Base-by-base conservation (phyloP, 805 yeast genomes). In the Wickerhamomyces chaumierensis region DNA sequence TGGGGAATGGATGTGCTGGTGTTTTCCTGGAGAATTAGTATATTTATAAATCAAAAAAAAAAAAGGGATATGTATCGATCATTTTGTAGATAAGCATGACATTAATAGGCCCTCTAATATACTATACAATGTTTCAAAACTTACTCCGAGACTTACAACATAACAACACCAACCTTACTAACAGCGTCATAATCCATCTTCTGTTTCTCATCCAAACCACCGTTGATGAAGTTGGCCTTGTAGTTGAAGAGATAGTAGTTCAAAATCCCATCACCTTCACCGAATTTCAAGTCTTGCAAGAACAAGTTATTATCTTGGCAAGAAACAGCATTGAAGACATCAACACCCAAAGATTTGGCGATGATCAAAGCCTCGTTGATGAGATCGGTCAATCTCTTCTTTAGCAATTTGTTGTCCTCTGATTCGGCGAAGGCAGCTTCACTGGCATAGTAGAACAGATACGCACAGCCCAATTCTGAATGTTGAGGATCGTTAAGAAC, bases 231-330 rank as follows among this genome's bases (percentile, higher is more conserved):
- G 60, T 75, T 75, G 4, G 94, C 79, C 54, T 69, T 78, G 66
- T 87, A 92, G 60, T 92, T 92, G 71, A 92, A 92, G 46, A 92
- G 63, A 56, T 92, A 92, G 60, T 82, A 92, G 60, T 92, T 83
- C 54, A 92, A 69, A 53, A 74, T 73, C 0, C 98, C 98, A 58
- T 90, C 97, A 34, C 98, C 98, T 36, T 76, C 73, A 27, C 96
- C 95, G 57, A 92, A 92, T 56, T 85, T 84, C 61, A 83, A 69
- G 31, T 82, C 78, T 19, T 84, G 80, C 47, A 92, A 65, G 62
- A 92, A 86, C 42, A 82, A 62, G 14, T 86, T 69, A 58, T 92
- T 92, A 55, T 92, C 98, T 62, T 87, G 95, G 11, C 87, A 69
- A 0, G 96, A 77, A 45, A 92, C 67, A 9, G 96, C 95, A 57